These are phyloP conservation scores for Abortiporus biennis DNA, from an alignment of 1,284 basidiomycete species.

Conservation along the genomic window DNA sequence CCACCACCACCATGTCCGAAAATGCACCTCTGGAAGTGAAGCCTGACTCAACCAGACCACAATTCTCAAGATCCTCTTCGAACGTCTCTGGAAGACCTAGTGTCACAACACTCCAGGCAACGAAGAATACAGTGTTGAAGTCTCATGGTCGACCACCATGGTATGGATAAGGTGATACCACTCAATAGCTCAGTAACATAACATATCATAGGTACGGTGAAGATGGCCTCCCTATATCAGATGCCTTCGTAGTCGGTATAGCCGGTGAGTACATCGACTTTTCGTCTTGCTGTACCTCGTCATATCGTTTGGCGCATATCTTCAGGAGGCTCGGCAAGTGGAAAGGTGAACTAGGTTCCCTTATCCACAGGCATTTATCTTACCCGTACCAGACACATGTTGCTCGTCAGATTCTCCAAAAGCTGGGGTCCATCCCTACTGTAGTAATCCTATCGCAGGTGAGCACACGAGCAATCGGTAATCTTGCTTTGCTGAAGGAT, in stretches of 20 bases:
- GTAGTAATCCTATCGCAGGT: slow-evolving; percentile 87
- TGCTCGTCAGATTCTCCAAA: slow-evolving; percentile 80
- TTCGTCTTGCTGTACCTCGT: slow-evolving; percentile 16
- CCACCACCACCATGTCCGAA: no score
- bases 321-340: slow-evolving; percentile 85
- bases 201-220: slow-evolving; percentile 57
- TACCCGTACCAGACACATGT: slow-evolving; percentile 73
- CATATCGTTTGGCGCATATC: slow-evolving; percentile 5
- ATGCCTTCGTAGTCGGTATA: slow-evolving; percentile 91
- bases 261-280: slow-evolving; percentile 59
- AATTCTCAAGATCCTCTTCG: no score
- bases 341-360: slow-evolving; percentile 57
- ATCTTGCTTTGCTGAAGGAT: neutral
- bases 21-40: no score
- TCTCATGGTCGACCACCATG: slow-evolving; percentile 81
- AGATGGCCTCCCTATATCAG: slow-evolving; percentile 60
- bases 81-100: no score
- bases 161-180: slow-evolving; percentile 34
- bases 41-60: no score
- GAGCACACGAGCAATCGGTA: slow-evolving; percentile 9
- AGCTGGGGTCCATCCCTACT: slow-evolving; percentile 80
- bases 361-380: slow-evolving; percentile 1
- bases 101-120: slow-evolving; percentile 18
- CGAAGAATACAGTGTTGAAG: slow-evolving; percentile 78
- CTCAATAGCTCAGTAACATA: slow-evolving; percentile 9